A percentile compares a stretch with the other conserved stretches of the same genome.
These are phyloP conservation scores for Pyrrhoderma noxium DNA, from an alignment of 1,284 basidiomycete genomes.

Conservation along the genomic window DNA sequence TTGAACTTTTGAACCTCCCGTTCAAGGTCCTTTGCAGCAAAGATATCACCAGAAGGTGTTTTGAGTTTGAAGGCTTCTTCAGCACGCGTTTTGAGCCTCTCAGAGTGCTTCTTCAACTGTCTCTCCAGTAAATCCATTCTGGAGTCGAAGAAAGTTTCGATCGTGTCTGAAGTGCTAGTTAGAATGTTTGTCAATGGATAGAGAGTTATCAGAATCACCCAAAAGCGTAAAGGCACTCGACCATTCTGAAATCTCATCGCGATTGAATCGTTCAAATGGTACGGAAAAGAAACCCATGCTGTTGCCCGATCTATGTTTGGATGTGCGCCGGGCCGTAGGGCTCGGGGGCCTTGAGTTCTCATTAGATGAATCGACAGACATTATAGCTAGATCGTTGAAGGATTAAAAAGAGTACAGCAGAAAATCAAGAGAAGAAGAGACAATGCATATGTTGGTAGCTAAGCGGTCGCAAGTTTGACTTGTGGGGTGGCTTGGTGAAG, in stretches of 20 bases:
- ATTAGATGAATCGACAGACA: conserved; percentile 11
- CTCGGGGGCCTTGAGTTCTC: conserved; percentile 17
- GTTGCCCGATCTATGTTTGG: conserved; percentile 1
- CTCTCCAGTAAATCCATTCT: conserved; percentile 86
- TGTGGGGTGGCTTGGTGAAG: background rate
- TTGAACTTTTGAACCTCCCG: conserved; percentile 79
- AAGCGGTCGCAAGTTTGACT: too few relatives aligned
- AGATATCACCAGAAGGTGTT: conserved; percentile 55
- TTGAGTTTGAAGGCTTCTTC: conserved; percentile 50
- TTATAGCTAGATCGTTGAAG: conserved; percentile 1
- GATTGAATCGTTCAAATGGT: conserved; percentile 46
- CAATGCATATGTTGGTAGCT: too few relatives aligned
- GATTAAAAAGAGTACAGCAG: background rate
- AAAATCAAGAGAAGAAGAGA: background rate
- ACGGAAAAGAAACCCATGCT: conserved; percentile 40
- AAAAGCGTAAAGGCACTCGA: conserved; percentile 62
- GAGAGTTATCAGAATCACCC: conserved; percentile 35
- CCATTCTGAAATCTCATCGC: conserved; percentile 48
- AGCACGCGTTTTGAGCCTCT: conserved; percentile 72
- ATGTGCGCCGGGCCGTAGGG: conserved; percentile 1
- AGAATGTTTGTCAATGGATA: conserved; percentile 14
- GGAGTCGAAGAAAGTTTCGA: conserved; percentile 88
- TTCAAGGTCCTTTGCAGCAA: conserved; percentile 69
- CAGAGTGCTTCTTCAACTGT: conserved; percentile 78
- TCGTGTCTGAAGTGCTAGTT: conserved; percentile 52